Conservation (phyloP, 140 eudicot genomes). For the Cichorium intybus region DNA sequence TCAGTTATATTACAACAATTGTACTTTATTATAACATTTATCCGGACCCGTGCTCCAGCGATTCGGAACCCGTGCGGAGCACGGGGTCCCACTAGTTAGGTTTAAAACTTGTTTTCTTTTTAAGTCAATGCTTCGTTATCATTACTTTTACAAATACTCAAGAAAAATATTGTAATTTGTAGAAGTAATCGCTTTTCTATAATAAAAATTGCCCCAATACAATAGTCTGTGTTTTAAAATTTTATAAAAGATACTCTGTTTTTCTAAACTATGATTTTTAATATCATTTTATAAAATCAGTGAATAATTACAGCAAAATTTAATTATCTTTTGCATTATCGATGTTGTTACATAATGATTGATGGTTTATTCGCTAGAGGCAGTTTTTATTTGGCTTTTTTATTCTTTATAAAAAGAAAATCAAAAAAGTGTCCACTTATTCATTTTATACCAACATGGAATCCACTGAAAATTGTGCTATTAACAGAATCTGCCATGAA, state of each 20-base stretch:
- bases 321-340: not conserved
- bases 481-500: slow-evolving; percentile 25
- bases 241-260: no score
- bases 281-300: no score
- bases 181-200: no score
- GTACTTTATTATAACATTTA: no score
- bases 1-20: no score
- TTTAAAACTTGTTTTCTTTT: not conserved
- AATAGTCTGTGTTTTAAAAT: no score
- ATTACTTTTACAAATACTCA: not conserved
- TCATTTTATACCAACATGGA: slow-evolving; percentile 37
- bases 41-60: no score
- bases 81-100: not conserved
- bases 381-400: not conserved
- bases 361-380: not conserved
- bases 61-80: no score
- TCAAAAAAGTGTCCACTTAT: slow-evolving; percentile 27
- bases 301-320: no score
- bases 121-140: not conserved
- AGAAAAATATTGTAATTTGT: no score
- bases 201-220: not conserved
- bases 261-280: no score
- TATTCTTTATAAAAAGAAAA: not conserved
- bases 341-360: not conserved
- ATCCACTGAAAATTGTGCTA: slow-evolving; percentile 28